Base-by-base conservation (phyloP, 768 basidiomycete species). In the Suillus tomentosus region DNA sequence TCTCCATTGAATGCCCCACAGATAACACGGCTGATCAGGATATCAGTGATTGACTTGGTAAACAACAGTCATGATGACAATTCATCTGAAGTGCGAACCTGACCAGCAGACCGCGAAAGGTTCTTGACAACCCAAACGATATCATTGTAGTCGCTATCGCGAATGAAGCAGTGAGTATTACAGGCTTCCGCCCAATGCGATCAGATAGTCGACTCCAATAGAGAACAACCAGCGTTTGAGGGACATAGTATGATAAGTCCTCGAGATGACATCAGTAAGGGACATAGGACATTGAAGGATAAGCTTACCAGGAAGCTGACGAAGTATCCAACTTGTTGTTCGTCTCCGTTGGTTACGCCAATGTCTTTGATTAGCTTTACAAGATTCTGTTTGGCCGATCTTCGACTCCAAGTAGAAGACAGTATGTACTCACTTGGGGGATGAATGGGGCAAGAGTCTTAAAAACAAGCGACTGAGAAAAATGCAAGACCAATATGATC, bases 181-280 rank as follows among this genome's bases (percentile, higher is more conserved):
- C 85, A 0, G 90, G 90, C 69, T 88, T 91, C 48, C 90, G 85
- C 10, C 91, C 90, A 19, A 92, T 75, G 50, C 79, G 76, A 70
- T 92, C 90, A 10, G 89, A 91, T 14, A 85, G 66, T 39, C 88
- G 82, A 71, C 87, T 87, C 89, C 90, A 93, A 61, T 89, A 85
- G 37, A 92, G 75, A 36, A 91, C 85, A 4, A 87, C 86, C 61
- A 84, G 71, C 0, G 90, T 89, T 72, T 92, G 87, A 0, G 89
- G 85, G 24, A 88, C 77, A 66, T 88, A 92, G 76, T 91, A 92
- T 37, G 90, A 72, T 3, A 89, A 91, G 82, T 91, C 85, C 90
- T 91, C 43, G 43, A 45, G 43, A 45, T 9, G 9, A 45, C 43
- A 19, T 45, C 19, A 45, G 43, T 13, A 48, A 48, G 22, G 13